Conservation (phyloP, 1,284 basidiomycete species). For the Ustilago trichophora region DNA sequence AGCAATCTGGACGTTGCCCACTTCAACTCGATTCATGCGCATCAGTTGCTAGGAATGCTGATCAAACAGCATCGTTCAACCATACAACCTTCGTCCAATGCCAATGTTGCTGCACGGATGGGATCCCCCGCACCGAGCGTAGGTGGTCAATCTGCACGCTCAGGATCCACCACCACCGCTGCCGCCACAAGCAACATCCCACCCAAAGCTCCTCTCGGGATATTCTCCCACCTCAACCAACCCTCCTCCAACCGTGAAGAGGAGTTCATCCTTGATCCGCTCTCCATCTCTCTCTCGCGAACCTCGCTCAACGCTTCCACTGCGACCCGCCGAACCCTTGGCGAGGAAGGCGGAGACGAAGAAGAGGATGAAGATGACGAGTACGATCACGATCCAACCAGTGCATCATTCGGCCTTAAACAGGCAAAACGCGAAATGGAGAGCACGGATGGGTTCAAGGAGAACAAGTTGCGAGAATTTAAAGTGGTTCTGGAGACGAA, state of each 20-base stretch:
- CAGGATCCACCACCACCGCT: constrained; percentile 1
- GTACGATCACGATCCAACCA: constrained; percentile 13
- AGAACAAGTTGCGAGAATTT: constrained; percentile 19
- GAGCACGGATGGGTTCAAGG: background rate
- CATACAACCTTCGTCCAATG: background rate
- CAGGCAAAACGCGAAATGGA: constrained; percentile 26
- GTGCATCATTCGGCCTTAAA: constrained; percentile 11
- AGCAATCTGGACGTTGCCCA: constrained; percentile 49
- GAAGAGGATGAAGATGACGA: constrained; percentile 20
- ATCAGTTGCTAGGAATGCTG: constrained; percentile 54
- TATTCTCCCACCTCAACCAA: constrained; percentile 26
- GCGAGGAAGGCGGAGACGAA: constrained; percentile 1
- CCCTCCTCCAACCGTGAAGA: constrained; percentile 9
- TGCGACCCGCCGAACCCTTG: constrained; percentile 1
- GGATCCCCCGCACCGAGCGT: constrained; percentile 26
- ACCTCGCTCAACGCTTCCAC: constrained; percentile 13
- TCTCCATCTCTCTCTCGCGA: constrained; percentile 28
- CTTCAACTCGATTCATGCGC: constrained; percentile 56
- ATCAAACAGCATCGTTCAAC: constrained; percentile 37
- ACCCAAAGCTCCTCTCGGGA: constrained; percentile 18
- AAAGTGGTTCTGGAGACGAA: constrained; percentile 49
- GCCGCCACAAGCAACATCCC: background rate
- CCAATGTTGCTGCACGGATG: constrained; percentile 12
- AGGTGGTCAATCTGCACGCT: constrained; percentile 16
- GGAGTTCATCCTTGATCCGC: constrained; percentile 45